Conservation (phyloP, 2,329 filamentous ascomycete species). For the Pseudogymnoascus verrucosus region DNA sequence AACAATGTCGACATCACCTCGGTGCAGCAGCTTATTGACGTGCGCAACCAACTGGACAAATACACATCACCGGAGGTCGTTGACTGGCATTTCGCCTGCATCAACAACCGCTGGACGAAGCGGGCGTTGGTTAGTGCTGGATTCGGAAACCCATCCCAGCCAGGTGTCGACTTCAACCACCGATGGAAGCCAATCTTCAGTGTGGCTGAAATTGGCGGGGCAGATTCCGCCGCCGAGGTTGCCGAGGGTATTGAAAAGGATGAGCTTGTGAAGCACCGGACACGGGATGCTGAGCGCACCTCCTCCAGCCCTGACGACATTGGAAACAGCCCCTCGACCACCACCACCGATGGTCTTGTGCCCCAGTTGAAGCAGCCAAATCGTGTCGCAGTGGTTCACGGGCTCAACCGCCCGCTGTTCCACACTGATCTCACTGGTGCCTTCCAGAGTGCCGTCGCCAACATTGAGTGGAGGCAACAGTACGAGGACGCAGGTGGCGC, state of each 20-base stretch:
- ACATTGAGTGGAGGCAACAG: conserved; percentile 52
- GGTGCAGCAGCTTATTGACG: conserved; percentile 85
- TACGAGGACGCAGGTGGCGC: conserved; percentile 23
- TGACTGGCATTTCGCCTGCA: conserved; percentile 92
- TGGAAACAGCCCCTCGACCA: background rate
- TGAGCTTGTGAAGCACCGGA: conserved; percentile 23
- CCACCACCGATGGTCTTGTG: conserved; percentile 18
- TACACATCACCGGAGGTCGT: conserved; percentile 75
- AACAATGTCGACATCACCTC: conserved; percentile 93
- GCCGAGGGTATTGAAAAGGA: conserved; percentile 58
- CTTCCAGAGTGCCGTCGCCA: conserved; percentile 76
- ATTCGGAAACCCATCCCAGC: conserved; percentile 69
- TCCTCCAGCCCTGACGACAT: background rate
- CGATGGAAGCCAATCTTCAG: conserved; percentile 95
- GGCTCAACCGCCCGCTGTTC: conserved; percentile 86
- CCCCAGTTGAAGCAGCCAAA: conserved; percentile 30
- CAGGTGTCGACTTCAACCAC: conserved; percentile 43
- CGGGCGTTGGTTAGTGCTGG: conserved; percentile 78
- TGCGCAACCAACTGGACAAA: conserved; percentile 85
- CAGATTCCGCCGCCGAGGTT: conserved; percentile 57
- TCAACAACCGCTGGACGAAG: conserved; percentile 93
- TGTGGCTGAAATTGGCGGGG: conserved; percentile 76
- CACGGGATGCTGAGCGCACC: conserved; percentile 13
- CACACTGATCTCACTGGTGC: conserved; percentile 88
- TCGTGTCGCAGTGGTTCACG: conserved; percentile 62